A percentile compares a stretch with the other conserved stretches of the same genome.
Evolutionary conservation across 768 basidiomycete genomes (phyloP).

Genomic region (Amanita polypyramis): DNA sequence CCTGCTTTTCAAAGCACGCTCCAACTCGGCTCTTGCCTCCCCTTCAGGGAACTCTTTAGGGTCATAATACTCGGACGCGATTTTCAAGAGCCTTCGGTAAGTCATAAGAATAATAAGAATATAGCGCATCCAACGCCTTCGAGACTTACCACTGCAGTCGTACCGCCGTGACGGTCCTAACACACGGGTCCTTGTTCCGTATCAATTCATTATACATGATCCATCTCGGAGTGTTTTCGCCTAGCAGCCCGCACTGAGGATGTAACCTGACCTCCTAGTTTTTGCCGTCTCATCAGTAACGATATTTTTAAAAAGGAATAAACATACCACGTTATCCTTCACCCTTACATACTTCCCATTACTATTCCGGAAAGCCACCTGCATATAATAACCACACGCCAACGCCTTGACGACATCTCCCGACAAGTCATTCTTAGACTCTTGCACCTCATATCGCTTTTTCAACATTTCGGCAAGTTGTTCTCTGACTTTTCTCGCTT

Average conservation of each 20-base stretch:
- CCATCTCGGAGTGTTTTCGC: constrained; percentile 73
- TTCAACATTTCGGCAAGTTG: constrained; percentile 63
- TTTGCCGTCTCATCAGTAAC: constrained; percentile 27
- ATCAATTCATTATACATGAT: constrained; percentile 85
- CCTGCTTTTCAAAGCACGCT: no score
- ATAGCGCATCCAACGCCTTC: no score
- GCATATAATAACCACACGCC: constrained; percentile 87
- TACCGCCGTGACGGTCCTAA: constrained; percentile 75
- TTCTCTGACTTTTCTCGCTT: constrained; percentile 80
- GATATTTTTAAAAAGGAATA: no score
- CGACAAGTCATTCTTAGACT: no score
- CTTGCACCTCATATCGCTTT: constrained; percentile 17
- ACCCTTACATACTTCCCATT: constrained; percentile 71
- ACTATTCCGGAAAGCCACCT: constrained; percentile 78
- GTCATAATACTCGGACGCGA: no score
- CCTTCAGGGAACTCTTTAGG: no score
- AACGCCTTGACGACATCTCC: constrained; percentile 28
- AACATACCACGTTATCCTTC: constrained; percentile 72
- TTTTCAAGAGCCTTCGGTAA: no score
- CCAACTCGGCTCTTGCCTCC: no score
- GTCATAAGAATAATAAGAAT: no score
- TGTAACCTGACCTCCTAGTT: constrained; percentile 5
- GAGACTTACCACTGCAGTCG: constrained; percentile 54
- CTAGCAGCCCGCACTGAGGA: constrained; percentile 69
- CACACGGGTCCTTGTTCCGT: constrained; percentile 64